Conservation (phyloP, 2,329 filamentous ascomycete genomes). For the Phialocephala sp. region DNA sequence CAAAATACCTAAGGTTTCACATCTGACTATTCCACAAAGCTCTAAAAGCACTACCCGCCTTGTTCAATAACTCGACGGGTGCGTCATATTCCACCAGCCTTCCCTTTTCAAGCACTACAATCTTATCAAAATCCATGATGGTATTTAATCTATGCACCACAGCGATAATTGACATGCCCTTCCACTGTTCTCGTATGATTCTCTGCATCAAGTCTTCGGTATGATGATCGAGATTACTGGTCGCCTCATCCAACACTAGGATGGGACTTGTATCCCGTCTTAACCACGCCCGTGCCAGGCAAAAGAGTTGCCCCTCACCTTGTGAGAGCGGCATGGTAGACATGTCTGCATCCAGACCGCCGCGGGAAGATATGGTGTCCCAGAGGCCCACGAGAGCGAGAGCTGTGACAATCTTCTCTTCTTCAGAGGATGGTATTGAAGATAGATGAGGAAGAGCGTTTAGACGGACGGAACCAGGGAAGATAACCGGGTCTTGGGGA, state of each 20-base stretch:
- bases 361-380: neutral
- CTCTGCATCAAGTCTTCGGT: constrained; percentile 63
- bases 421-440: constrained; percentile 46
- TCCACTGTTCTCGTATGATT: constrained; percentile 58
- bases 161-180: constrained; percentile 56
- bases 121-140: constrained; percentile 51
- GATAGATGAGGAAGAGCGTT: constrained; percentile 46
- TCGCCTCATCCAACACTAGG: neutral
- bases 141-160: constrained; percentile 48
- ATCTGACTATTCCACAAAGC: neutral
- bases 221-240: constrained; percentile 59
- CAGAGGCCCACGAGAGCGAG: constrained; percentile 72
- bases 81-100: constrained; percentile 10
- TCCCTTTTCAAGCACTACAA: constrained; percentile 8
- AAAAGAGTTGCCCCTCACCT: constrained; percentile 16
- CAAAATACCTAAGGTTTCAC: neutral
- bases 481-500: constrained; percentile 50
- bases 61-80: neutral
- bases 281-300: constrained; percentile 53
- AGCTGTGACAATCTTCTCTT: constrained; percentile 79
- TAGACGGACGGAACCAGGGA: constrained; percentile 38
- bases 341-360: neutral
- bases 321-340: constrained; percentile 4
- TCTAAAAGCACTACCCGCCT: neutral
- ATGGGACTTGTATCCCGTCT: constrained; percentile 43